These are phyloP conservation scores for Ogataea nonfermentans DNA, from an alignment of 805 yeast species.

Conservation along the genomic window DNA sequence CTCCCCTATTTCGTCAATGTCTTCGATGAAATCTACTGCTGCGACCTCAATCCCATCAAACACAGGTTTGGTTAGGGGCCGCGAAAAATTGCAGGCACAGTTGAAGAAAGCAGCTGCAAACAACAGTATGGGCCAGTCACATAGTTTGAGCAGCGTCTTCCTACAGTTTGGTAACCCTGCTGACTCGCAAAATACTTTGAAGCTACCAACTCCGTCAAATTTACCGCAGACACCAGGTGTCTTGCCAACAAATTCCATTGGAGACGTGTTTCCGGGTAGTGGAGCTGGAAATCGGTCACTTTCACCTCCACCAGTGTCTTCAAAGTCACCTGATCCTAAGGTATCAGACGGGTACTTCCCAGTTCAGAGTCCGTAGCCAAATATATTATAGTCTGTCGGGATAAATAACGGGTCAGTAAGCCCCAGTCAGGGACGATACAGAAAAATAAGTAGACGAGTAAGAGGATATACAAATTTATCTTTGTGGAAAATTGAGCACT, in stretches of 20 bases:
- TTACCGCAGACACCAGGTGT: slow-evolving; percentile 28
- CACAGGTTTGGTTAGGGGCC: slow-evolving; percentile 22
- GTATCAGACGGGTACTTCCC: slow-evolving; percentile 5
- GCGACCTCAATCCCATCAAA: slow-evolving; percentile 6
- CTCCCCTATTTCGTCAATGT: slow-evolving; percentile 3
- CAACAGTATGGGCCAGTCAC: slow-evolving; percentile 12
- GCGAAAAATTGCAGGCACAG: slow-evolving; percentile 25
- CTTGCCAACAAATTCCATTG: slow-evolving; percentile 23
- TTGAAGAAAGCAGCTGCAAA: slow-evolving; percentile 20
- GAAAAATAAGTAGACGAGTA: slow-evolving; percentile 10
- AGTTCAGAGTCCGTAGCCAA: neutral
- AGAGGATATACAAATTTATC: slow-evolving; percentile 5
- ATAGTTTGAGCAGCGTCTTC: slow-evolving; percentile 16
- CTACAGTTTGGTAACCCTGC: slow-evolving; percentile 11
- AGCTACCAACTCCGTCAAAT: slow-evolving; percentile 2
- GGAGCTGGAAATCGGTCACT: neutral
- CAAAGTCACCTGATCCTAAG: slow-evolving; percentile 3
- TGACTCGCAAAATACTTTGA: neutral
- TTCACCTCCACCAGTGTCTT: slow-evolving; percentile 1
- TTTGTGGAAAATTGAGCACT: neutral
- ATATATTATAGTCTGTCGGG: slow-evolving; percentile 8
- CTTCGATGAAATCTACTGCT: slow-evolving; percentile 4
- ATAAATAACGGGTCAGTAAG: slow-evolving; percentile 11
- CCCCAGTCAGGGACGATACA: slow-evolving; percentile 3
- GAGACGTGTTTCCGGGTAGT: slow-evolving; percentile 21